Evolutionary conservation across 257 asterid species (phyloP).

Genomic region (Dorcoceras hygrometricum): DNA sequence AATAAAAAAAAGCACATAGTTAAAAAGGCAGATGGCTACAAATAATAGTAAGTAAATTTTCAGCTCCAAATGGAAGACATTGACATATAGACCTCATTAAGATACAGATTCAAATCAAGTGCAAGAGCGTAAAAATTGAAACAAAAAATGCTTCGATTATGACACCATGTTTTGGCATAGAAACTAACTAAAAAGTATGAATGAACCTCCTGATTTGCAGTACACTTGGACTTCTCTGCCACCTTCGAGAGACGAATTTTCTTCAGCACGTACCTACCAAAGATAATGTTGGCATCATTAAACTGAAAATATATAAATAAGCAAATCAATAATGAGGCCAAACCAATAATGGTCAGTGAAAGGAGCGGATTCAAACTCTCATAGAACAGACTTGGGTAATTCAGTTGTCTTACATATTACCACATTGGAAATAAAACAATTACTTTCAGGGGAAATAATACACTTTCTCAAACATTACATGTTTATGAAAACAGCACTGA

Average conservation of each 20-base stretch:
- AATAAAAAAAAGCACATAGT: too few relatives aligned
- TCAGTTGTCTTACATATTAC: neutral
- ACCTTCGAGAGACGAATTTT: constrained; percentile 76
- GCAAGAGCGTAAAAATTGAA: neutral
- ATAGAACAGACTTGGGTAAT: neutral
- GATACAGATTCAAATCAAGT: neutral
- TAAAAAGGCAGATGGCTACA: too few relatives aligned
- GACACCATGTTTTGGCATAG: neutral
- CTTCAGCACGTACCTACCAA: constrained; percentile 71
- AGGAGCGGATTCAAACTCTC: neutral
- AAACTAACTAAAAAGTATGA: constrained; percentile 14
- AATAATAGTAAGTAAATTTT: too few relatives aligned
- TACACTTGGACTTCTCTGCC: constrained; percentile 70
- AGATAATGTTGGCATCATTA: constrained; percentile 13
- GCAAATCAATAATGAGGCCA: neutral
- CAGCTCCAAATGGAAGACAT: neutral
- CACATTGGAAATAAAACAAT: neutral
- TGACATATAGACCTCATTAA: neutral
- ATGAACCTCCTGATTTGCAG: constrained; percentile 79
- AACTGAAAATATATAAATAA: constrained; percentile 10
- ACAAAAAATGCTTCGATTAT: neutral
- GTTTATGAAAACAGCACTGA: neutral
- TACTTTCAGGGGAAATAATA: too few relatives aligned
- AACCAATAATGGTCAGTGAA: neutral
- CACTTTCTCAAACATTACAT: neutral